Evolutionary conservation across 768 basidiomycete genomes (phyloP), one percentile per base, ranked within the genome.

Genomic region (Rhizopogon vulgaris): DNA sequence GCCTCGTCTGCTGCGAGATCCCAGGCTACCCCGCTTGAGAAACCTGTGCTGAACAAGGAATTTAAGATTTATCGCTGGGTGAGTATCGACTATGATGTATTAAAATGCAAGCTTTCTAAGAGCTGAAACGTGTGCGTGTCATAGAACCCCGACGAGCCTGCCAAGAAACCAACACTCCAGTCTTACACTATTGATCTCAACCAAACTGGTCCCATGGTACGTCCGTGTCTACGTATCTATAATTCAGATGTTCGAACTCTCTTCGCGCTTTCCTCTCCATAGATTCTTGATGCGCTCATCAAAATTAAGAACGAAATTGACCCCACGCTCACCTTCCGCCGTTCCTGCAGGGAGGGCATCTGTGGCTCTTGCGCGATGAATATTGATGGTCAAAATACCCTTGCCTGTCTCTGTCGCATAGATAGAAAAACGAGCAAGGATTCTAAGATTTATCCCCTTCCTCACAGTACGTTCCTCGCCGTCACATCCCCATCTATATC

Each of bases 21-120:
- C 11, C 63, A 67, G 59, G 66, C 78, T 24, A 77, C 80, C 2
- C 81, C 85, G 0, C 67, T 71, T 2, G 75, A 85, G 72, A 89
- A 88, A 68, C 81, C 83, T 1, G 80, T 80, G 15, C 65, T 87
- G 60, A 75, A 85, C 63, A 98, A 98, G 75, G 87, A 93, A 71
- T 97, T 99, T 79, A 90, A 94, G 79, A 94, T 99, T 59, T 99
- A 99, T 75, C 90, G 95, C 69, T 99, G 95, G 93, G 91, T 91
- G 52, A 38, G 58, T 43, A 9, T 24, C 15, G 41, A 6, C 12
- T 39, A 3, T 17, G 18, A 12, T 30, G 8, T 25, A 8, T 1
- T 3, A 11, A 32, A 34, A 34, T 34, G 11, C 32, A 4, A 34
- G 12, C 10, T 34, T 11, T 34, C 3, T 10, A 12, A 11, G 32